Percentiles rank a stretch among this genome's conserved stretches.
These are phyloP conservation scores for Rachicladosporium sp. DNA, from an alignment of 2,329 filamentous ascomycete species.

Conservation along the genomic window DNA sequence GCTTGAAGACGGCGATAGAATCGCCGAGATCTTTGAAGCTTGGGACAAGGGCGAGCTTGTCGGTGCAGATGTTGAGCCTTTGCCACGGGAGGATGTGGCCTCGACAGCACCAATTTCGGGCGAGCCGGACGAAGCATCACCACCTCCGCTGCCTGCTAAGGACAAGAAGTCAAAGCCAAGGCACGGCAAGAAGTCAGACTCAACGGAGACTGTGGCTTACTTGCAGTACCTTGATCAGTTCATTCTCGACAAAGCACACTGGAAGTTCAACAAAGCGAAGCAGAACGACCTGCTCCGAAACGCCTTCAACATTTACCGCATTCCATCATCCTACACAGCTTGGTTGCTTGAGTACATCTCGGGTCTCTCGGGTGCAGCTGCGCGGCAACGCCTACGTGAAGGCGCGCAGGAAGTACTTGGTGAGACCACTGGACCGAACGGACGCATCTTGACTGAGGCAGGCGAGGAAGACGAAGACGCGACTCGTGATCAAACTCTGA, in stretches of 20 bases:
- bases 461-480: too few relatives aligned
- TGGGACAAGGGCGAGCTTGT: conserved; percentile 24
- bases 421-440: conserved; percentile 21
- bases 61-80: too few relatives aligned
- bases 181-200: not conserved
- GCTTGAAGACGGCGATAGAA: conserved; percentile 36
- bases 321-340: conserved; percentile 58
- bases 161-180: too few relatives aligned
- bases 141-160: too few relatives aligned
- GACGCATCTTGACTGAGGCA: too few relatives aligned
- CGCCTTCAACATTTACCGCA: conserved; percentile 56
- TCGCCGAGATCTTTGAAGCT: conserved; percentile 31
- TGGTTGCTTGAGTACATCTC: conserved; percentile 65
- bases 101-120: too few relatives aligned
- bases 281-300: conserved; percentile 79
- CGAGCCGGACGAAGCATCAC: too few relatives aligned
- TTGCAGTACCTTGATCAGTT: conserved; percentile 69
- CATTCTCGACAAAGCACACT: conserved; percentile 54
- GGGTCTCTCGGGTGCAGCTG: conserved; percentile 63
- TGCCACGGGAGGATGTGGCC: too few relatives aligned
- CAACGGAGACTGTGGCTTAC: conserved; percentile 38
- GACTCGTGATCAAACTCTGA: too few relatives aligned
- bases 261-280: conserved; percentile 96
- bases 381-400: conserved; percentile 52
- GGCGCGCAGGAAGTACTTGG: conserved; percentile 51